Evolutionary conservation across 2,329 filamentous ascomycete genomes (phyloP).

Genomic region (Stagonosporopsis chrysanthemi): DNA sequence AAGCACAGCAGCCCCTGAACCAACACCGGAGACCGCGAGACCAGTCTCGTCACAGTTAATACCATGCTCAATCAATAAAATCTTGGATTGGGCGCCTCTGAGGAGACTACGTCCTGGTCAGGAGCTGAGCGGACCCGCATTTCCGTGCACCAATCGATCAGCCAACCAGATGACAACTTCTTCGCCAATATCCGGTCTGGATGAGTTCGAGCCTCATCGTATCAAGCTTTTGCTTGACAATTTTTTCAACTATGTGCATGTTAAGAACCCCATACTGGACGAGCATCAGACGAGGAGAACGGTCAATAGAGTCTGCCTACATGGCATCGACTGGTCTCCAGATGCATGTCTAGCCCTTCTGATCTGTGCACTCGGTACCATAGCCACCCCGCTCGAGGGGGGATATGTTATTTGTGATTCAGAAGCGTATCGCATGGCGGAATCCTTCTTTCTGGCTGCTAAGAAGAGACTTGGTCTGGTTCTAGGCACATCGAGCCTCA

Average conservation of each 20-base stretch:
- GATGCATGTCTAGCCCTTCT: slow-evolving; percentile 20
- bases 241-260: slow-evolving; percentile 9
- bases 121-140: background rate
- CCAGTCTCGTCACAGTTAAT: slow-evolving; percentile 1
- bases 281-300: slow-evolving; percentile 1
- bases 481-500: slow-evolving; percentile 4
- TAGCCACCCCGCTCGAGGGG: slow-evolving; percentile 10
- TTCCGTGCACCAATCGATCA: slow-evolving; percentile 1
- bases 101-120: background rate
- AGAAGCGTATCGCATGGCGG: slow-evolving; percentile 10
- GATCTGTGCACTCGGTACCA: slow-evolving; percentile 20
- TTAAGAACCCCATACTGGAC: slow-evolving; percentile 19
- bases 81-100: slow-evolving; percentile 6
- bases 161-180: slow-evolving; percentile 1
- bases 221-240: slow-evolving; percentile 8
- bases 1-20: background rate
- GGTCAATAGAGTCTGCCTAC: slow-evolving; percentile 13
- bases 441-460: slow-evolving; percentile 8
- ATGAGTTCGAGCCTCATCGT: slow-evolving; percentile 5
- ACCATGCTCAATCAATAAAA: slow-evolving; percentile 6
- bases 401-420: slow-evolving; percentile 6
- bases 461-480: slow-evolving; percentile 12
- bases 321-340: slow-evolving; percentile 18
- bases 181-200: slow-evolving; percentile 1
- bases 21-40: background rate